Conservation (phyloP, 2,329 filamentous ascomycete genomes). For the Trichophaea hybrida region DNA sequence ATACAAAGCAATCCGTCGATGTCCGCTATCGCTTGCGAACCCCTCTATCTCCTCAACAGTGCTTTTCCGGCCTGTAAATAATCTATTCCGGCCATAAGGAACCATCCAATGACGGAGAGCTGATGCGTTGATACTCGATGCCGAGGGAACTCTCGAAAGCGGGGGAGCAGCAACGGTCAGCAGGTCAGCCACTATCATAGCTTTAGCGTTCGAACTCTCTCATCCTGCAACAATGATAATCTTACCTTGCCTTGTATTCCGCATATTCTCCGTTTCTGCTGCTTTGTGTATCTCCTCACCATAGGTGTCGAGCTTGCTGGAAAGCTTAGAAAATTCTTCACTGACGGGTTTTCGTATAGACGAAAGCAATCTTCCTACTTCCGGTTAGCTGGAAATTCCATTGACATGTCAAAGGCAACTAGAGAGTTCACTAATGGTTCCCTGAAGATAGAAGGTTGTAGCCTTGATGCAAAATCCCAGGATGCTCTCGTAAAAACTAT, state of each 20-base stretch:
- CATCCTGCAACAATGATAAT: background rate
- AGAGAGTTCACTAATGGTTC: background rate
- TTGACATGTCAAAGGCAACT: background rate
- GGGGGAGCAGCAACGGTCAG: background rate
- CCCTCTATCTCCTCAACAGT: background rate
- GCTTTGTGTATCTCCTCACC: background rate
- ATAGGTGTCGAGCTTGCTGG: background rate
- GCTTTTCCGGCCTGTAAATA: background rate
- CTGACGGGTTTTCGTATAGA: background rate
- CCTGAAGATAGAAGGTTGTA: background rate
- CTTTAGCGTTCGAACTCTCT: background rate
- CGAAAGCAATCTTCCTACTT: background rate
- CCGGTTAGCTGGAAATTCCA: background rate
- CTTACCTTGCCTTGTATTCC: background rate
- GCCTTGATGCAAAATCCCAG: background rate
- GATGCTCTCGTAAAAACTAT: background rate
- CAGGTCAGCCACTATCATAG: background rate
- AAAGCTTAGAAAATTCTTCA: background rate
- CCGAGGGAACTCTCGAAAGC: background rate
- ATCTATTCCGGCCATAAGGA: background rate
- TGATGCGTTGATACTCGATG: background rate
- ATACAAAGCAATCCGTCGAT: background rate
- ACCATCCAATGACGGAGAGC: background rate
- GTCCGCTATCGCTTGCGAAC: background rate
- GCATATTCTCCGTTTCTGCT: background rate